Evolutionary conservation across 306 rosid species (phyloP).

Genomic region (Gastrolobium bilobum): DNA sequence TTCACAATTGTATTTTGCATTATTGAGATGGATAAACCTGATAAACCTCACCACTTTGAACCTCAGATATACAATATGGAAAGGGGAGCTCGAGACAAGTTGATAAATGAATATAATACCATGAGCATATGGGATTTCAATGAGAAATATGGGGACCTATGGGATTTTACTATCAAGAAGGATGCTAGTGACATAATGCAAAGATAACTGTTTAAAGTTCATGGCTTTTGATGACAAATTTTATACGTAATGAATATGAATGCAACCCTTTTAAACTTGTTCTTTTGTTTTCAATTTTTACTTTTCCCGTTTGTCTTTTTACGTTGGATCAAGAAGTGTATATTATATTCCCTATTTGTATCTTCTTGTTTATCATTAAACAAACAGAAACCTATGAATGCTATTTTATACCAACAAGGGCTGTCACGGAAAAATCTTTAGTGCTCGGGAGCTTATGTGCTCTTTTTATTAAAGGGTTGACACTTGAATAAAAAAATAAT

Average conservation of each 20-base stretch:
- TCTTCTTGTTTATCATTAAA: constrained; percentile 1
- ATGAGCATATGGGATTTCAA: constrained; percentile 97
- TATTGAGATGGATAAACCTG: constrained; percentile 97
- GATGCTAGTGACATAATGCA: constrained; percentile 57
- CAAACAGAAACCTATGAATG: background rate
- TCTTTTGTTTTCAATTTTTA: background rate
- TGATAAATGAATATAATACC: constrained; percentile 87
- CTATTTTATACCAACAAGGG: background rate
- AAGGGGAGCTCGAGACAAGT: constrained; percentile 89
- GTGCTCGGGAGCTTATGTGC: too few relatives aligned
- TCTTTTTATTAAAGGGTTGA: too few relatives aligned
- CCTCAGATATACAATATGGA: constrained; percentile 98
- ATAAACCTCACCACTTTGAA: constrained; percentile 91
- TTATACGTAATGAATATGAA: constrained; percentile 36
- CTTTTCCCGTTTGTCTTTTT: background rate
- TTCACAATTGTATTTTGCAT: constrained; percentile 83
- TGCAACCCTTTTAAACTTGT: constrained; percentile 17
- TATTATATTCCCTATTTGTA: constrained; percentile 25
- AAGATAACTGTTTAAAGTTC: constrained; percentile 52
- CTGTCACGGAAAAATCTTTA: too few relatives aligned
- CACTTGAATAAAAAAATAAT: too few relatives aligned
- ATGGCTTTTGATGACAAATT: constrained; percentile 13
- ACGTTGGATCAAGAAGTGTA: constrained; percentile 37
- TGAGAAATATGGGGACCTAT: constrained; percentile 87
- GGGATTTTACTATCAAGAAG: constrained; percentile 88